A percentile compares a stretch with the other conserved stretches of the same genome.
phyloP scores from a whole-genome alignment of 164 flowering plant species.

The Nymphaea colorata region DNA sequence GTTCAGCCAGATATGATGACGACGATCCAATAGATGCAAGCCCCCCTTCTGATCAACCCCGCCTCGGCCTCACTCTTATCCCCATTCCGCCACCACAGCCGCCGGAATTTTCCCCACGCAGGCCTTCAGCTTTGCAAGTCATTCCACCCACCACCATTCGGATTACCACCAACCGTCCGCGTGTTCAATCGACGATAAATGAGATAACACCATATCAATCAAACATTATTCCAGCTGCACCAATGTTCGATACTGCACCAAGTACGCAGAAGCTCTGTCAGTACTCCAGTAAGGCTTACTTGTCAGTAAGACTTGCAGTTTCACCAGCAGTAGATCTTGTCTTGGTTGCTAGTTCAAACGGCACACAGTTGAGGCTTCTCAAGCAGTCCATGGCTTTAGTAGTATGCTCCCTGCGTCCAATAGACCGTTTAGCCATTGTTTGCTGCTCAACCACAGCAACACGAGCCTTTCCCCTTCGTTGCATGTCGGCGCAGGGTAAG shows the following conservation, averaged over 20 bases:
- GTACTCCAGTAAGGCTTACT: constrained; percentile 25
- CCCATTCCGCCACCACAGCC: constrained; percentile 19
- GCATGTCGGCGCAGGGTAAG: constrained; percentile 82
- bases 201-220: not conserved
- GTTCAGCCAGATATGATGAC: constrained; percentile 58
- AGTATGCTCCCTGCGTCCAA: constrained; percentile 66
- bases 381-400: constrained; percentile 79
- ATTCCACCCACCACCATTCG: constrained; percentile 4
- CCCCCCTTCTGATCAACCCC: constrained; percentile 21
- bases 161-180: constrained; percentile 1
- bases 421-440: constrained; percentile 73
- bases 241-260: constrained; percentile 11
- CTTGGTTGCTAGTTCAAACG: constrained; percentile 68
- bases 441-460: constrained; percentile 67
- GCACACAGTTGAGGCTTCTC: constrained; percentile 73
- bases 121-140: constrained; percentile 13
- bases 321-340: constrained; percentile 67
- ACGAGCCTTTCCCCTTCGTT: constrained; percentile 63
- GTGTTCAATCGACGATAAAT: not conserved
- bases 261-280: constrained; percentile 11
- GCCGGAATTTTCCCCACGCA: constrained; percentile 6
- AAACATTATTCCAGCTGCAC: not conserved
- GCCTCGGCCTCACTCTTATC: constrained; percentile 38
- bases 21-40: constrained; percentile 67
- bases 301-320: constrained; percentile 46